A percentile compares a stretch with the other conserved stretches of the same genome.
Conservation (phyloP, 352 stramenopile genomes). For the Pythium utonaiense region DNA sequence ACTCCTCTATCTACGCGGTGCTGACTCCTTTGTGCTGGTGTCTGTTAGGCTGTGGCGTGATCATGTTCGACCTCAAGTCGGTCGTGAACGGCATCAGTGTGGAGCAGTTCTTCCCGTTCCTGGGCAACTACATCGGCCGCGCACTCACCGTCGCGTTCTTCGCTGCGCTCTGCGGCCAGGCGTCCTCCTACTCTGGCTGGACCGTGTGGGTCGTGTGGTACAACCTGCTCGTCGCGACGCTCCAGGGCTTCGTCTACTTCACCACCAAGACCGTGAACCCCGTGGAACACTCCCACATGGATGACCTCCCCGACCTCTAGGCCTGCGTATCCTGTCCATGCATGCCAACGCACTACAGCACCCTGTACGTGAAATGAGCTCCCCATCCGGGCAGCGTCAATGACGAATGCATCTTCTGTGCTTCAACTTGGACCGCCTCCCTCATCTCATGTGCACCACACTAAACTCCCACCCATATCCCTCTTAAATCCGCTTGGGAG, state of each 20-base stretch:
- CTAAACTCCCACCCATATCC: no score
- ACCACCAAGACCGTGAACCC: slow-evolving; percentile 72
- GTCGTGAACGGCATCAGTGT: slow-evolving; percentile 79
- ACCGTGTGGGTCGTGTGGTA: slow-evolving; percentile 71
- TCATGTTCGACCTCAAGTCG: slow-evolving; percentile 85
- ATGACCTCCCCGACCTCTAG: slow-evolving; percentile 65
- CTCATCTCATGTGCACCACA: background rate
- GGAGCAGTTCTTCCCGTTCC: slow-evolving; percentile 83
- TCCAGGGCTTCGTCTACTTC: slow-evolving; percentile 81
- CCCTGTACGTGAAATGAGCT: no score
- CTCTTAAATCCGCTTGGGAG: background rate
- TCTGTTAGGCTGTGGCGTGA: slow-evolving; percentile 49
- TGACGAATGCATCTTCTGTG: slow-evolving; percentile 3
- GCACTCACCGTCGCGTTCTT: slow-evolving; percentile 80
- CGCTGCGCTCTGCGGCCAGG: slow-evolving; percentile 66
- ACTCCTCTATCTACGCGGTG: background rate
- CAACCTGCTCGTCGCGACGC: slow-evolving; percentile 68
- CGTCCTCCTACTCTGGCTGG: slow-evolving; percentile 63
- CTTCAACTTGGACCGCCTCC: background rate
- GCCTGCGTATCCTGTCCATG: background rate
- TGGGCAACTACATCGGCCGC: slow-evolving; percentile 85
- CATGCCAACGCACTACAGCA: background rate
- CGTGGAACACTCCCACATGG: slow-evolving; percentile 47
- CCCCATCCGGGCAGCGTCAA: no score
- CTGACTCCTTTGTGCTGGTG: background rate